Conservation (phyloP, 2,329 filamentous ascomycete genomes). For the Elsinoe ampelina region DNA sequence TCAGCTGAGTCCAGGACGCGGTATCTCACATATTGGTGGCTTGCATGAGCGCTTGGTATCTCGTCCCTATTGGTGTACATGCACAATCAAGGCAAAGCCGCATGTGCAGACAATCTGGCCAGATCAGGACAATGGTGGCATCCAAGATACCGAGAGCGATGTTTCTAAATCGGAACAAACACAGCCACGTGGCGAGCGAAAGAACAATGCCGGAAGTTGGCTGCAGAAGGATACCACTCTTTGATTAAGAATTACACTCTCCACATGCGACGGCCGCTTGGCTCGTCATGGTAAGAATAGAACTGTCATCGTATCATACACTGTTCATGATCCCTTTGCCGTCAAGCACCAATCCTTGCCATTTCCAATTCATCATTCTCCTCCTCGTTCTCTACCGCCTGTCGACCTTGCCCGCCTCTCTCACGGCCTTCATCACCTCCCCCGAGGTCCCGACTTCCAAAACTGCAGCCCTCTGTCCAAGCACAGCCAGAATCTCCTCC, state of each 20-base stretch:
- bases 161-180: too few species aligned
- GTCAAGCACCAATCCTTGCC: neutral
- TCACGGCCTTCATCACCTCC: slow-evolving; percentile 30
- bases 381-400: slow-evolving; percentile 15
- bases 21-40: too few species aligned
- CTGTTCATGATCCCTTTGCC: neutral
- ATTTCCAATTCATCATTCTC: neutral
- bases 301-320: slow-evolving; percentile 8
- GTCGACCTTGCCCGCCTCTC: slow-evolving; percentile 31
- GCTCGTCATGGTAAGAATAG: slow-evolving; percentile 3
- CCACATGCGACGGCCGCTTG: neutral
- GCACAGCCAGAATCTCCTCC: slow-evolving; percentile 35
- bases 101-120: too few species aligned
- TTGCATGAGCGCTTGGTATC: too few species aligned
- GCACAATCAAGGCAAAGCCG: too few species aligned
- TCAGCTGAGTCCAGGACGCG: too few species aligned
- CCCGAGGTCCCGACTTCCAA: slow-evolving; percentile 32
- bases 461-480: slow-evolving; percentile 33
- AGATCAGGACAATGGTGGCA: too few species aligned
- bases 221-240: neutral
- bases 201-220: too few species aligned
- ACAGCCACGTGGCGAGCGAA: too few species aligned
- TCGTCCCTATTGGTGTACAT: too few species aligned
- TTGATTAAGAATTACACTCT: slow-evolving; percentile 9
- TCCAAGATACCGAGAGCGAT: too few species aligned